Evolutionary conservation across 2,329 filamentous ascomycete genomes (phyloP), one percentile per base, ranked within the genome.

Genomic region (Malbranchea zuffiana): DNA sequence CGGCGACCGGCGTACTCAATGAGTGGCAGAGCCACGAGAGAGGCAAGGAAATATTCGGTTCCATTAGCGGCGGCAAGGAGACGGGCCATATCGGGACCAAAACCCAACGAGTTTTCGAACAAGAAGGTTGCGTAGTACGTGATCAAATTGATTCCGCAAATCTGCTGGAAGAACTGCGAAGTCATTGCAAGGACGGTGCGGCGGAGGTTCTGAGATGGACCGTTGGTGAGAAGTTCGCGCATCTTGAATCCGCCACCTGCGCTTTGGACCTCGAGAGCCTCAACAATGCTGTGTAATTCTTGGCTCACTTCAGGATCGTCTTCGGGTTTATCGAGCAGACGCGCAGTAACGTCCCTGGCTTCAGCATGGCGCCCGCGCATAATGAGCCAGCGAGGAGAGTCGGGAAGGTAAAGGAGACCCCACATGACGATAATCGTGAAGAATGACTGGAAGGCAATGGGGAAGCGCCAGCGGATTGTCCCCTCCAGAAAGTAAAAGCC

Each of bases 121-220:
- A 66, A 43, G 0, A 59, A 62, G 23, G 46, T 52, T 2, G 55
- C 50, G 35, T 62, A 62, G 40, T 62, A 63, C 3, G 55, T 57
- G 8, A 62, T 51, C 1, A 53, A 50, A 15, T 62, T 65, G 26
- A 61, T 62, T 0, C 62, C 62, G 1, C 57, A 54, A 0, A 63
- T 49, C 7, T 63, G 61, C 20, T 62, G 59, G 12, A 62, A 52
- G 6, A 48, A 41, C 16, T 47, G 47, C 11, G 32, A 20, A n/a
- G 26, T 19, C 54, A 59, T 58, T 7, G 57, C 56, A 12, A 62
- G 54, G 11, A 58, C 17, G 6, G 58, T 54, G n/a, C 50, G 47
- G 31, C 57, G 55, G 13, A 61, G 41, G 34, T 59, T 57, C 18
- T 56, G 52, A 3, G 53, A 45, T 43, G 53, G 59, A 4, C 46